Evolutionary conservation across 2,329 filamentous ascomycete genomes (phyloP), one percentile per base, ranked within the genome.

Genomic region (Massarina eburnea): DNA sequence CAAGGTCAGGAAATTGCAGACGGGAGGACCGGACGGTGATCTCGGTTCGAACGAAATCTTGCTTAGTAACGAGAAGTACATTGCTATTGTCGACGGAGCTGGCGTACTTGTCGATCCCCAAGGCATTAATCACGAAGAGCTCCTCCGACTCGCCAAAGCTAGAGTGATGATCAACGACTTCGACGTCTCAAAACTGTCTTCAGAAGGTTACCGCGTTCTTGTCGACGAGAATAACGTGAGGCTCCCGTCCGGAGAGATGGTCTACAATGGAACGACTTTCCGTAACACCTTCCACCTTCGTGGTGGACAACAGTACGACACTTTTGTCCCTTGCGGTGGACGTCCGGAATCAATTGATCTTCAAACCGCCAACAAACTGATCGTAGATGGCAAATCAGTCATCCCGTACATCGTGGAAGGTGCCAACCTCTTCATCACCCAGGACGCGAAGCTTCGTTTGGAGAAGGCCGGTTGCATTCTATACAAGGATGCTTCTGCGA

Each of bases 361-460:
- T 47, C 86, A 89, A 45, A 89, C 86, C 7, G 92, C 91, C 51
- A 86, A 81, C 73, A 89, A 88, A 70, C 81, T 99, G 52, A 97
- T 99, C 72, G 84, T 86, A 67, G 84, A 96, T 52, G 91, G 91
- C 74, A 96, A 95, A 76, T 80, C 82, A 18, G 83, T 81, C 9
- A 87, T 99, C 49, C 91, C 92, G 1, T 99, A 95, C 75, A 94
- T 99, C 43, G 92, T 99, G 35, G 94, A 99, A 74, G 94, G 94
- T 42, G 94, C 94, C 72, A 99, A 97, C 71, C 79, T 99, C 43
- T 99, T 99, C 81, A 95, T 99, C 74, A 96, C 94, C 1, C 94
- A 99, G 73, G 94, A 99, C 63, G 92, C 92, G 61, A 97, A 97
- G 77, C 81, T 97, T 44, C 88, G 91, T 19, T 83, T 99, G 12